Base-by-base conservation (phyloP, 768 basidiomycete species). In the Rubroboletus satanas region DNA sequence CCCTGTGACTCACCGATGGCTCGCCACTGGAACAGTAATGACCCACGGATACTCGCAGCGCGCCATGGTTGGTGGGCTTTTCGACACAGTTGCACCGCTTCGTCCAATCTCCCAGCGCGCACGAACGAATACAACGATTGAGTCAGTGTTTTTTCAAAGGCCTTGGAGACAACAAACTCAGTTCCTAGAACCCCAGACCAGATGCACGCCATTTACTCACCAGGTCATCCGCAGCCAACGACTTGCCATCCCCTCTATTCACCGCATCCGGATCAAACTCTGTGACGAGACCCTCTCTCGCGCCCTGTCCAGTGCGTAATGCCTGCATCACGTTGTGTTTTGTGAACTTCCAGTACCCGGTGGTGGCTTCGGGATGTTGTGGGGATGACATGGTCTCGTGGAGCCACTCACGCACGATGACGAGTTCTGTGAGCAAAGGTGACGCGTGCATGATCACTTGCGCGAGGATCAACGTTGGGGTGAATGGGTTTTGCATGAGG, bases 11-110 rank as follows among this genome's bases (percentile, higher is more conserved):
- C 60, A 89, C 89, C 81, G 3, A 94, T 78, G 0, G 82, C 80
- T 43, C 77, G 76, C 88, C 92, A 94, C 32, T 79, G 77, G 64
- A 92, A 95, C 18, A 93, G 68, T 29, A 84, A 70, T 1, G 90
- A 87, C 1, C 96, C 96, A 7, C 89, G 84, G 41, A 98, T 82
- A 52, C 85, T 89, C 2, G 94, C 93, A 3, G 93, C 92, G 23
- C 93, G 79, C 96, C 95, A 98, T 0, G 92, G 88, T 59, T 95
- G 90, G 58, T 93, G 86, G 0, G 88, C 87, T 62, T 83, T 83
- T 59, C 85, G 75, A 66, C 92, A 94, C 17, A 93, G 72, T 33
- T 90, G 87, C 5, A 94, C 76, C 0, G 94, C 96, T 11, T 91
- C 87, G 11, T 90, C 90, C 29, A 96, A 70, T 55, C 85, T 75